Percentiles rank a stretch among this genome's conserved stretches.
Conservation (phyloP, 2,329 filamentous ascomycete species). For the Hymenoscyphus fraxineus region DNA sequence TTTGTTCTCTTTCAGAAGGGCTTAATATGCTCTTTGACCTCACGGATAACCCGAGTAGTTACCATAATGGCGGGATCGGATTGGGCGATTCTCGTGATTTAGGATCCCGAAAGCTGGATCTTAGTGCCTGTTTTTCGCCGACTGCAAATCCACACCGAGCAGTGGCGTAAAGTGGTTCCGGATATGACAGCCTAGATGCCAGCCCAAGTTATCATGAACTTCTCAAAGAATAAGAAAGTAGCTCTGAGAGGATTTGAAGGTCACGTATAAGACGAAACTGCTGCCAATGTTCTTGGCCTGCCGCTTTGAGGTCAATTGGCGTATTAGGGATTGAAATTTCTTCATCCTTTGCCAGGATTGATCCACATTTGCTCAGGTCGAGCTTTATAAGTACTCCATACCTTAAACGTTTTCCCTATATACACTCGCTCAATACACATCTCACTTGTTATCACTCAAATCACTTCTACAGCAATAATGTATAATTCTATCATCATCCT, state of each 20-base stretch:
- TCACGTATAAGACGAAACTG: not conserved
- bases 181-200: not conserved
- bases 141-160: not conserved
- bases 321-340: not conserved
- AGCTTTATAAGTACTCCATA: not conserved
- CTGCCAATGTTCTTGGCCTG: not conserved
- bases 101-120: not conserved
- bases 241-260: not conserved
- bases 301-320: not conserved
- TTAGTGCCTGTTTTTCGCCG: not conserved
- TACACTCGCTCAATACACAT: not conserved
- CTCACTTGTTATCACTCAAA: not conserved
- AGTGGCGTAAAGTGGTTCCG: not conserved
- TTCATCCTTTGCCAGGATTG: not conserved
- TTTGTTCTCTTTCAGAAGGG: not conserved
- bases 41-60: not conserved
- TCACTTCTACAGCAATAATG: not conserved
- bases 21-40: not conserved
- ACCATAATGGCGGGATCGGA: not conserved
- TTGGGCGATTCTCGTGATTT: not conserved
- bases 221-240: not conserved
- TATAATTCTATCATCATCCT: not conserved
- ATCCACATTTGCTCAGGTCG: not conserved
- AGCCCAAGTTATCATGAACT: not conserved
- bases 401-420: not conserved